These are phyloP conservation scores for Diplodia intermedia DNA, from an alignment of 2,329 filamentous ascomycete species.

Conservation along the genomic window DNA sequence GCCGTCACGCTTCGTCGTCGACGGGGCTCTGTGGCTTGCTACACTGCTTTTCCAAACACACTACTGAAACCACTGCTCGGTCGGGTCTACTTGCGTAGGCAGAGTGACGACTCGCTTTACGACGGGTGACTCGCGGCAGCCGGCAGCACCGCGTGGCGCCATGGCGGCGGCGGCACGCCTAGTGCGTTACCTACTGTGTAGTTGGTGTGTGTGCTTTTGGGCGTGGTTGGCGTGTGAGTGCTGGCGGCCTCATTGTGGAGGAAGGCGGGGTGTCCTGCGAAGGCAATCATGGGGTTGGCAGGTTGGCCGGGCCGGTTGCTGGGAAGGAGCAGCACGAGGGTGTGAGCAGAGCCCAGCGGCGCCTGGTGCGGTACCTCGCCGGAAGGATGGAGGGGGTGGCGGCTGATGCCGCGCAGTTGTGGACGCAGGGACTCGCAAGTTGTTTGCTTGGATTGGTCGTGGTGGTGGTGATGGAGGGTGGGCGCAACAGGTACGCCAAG, in stretches of 20 bases:
- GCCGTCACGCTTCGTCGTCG: background rate
- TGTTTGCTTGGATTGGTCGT: too few species aligned
- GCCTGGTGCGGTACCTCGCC: background rate
- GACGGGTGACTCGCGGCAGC: conserved; percentile 2
- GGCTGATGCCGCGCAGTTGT: conserved; percentile 22
- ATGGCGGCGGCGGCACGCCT: conserved; percentile 9
- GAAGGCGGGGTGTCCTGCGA: conserved; percentile 3
- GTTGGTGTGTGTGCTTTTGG: background rate
- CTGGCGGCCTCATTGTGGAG: conserved; percentile 15
- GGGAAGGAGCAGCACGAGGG: background rate
- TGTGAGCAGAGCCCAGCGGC: conserved; percentile 2
- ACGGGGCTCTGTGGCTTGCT: background rate
- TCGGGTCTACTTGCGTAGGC: background rate
- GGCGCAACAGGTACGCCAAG: conserved; percentile 13
- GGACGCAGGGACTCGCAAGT: conserved; percentile 22
- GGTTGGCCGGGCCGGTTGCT: conserved; percentile 6
- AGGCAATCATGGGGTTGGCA: conserved; percentile 7
- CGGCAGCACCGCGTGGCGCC: conserved; percentile 2
- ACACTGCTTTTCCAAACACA: background rate
- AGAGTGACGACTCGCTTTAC: background rate
- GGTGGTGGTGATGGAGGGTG: conserved; percentile 1
- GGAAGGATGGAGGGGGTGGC: background rate
- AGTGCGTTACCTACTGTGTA: background rate
- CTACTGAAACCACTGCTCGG: background rate
- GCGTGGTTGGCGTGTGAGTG: background rate